phyloP scores from a whole-genome alignment of 176 grass and related monocot genomes.

The Bolboschoenus planiculmis region DNA sequence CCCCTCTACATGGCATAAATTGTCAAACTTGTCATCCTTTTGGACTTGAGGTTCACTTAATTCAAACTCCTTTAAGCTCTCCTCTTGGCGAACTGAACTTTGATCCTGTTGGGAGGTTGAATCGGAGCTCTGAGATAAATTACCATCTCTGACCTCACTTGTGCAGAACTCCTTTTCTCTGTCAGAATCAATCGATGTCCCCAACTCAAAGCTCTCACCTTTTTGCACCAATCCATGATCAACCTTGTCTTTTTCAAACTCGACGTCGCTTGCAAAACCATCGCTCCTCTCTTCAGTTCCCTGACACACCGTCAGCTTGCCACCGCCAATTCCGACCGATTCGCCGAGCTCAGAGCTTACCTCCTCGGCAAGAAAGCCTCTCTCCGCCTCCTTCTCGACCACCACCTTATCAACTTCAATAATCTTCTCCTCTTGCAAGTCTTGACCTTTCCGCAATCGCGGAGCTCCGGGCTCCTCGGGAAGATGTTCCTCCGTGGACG shows the following conservation, averaged over 20 bases:
- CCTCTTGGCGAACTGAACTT: not conserved
- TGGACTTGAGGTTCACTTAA: not conserved
- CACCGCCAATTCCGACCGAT: not conserved
- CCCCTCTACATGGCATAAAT: slow-evolving; percentile 15
- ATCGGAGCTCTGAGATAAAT: not conserved
- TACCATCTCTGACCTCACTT: not conserved
- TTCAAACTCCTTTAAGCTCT: slow-evolving; percentile 24
- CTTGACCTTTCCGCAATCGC: slow-evolving; percentile 9
- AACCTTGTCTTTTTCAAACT: slow-evolving; percentile 13
- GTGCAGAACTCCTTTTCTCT: not conserved
- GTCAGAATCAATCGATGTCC: not conserved
- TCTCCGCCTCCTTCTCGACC: not conserved
- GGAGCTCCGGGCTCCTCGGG: not conserved
- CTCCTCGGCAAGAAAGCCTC: slow-evolving; percentile 18
- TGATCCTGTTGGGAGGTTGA: slow-evolving; percentile 7
- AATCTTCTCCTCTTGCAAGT: slow-evolving; percentile 21
- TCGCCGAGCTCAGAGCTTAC: slow-evolving; percentile 6
- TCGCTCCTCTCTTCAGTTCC: slow-evolving; percentile 13
- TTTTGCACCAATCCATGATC: slow-evolving; percentile 2
- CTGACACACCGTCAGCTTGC: not conserved
- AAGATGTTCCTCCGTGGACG: not conserved
- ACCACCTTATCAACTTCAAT: slow-evolving; percentile 13
- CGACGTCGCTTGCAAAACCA: slow-evolving; percentile 1
- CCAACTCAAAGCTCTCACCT: not conserved
- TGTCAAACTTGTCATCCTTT: slow-evolving; percentile 1